Evolutionary conservation across 495 filamentous ascomycete genomes (phyloP).

Genomic region (Penicillium subrubescens): DNA sequence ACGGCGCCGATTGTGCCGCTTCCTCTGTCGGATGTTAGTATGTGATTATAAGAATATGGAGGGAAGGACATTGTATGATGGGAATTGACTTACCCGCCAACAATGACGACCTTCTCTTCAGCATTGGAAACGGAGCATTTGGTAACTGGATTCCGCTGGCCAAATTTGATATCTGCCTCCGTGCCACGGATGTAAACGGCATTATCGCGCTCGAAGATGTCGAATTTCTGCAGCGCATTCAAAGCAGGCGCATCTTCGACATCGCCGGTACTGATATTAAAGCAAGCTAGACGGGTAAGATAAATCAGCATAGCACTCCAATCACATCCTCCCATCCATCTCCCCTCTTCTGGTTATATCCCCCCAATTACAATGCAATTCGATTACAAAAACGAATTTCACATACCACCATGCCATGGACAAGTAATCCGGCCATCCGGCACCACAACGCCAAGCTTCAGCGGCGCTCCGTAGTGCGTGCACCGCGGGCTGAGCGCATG

Average conservation of each 20-base stretch:
- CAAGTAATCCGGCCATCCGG: slow-evolving; percentile 84
- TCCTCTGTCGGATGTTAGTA: slow-evolving; percentile 49
- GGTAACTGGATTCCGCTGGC: slow-evolving; percentile 68
- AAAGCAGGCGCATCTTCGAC: slow-evolving; percentile 93
- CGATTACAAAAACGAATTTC: not conserved
- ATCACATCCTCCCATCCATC: not conserved
- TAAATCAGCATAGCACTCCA: slow-evolving; percentile 10
- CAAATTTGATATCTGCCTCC: slow-evolving; percentile 75
- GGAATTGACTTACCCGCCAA: slow-evolving; percentile 67
- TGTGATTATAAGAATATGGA: not conserved
- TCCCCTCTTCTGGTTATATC: slow-evolving; percentile 6
- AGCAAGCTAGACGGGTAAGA: slow-evolving; percentile 71
- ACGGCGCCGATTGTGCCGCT: slow-evolving; percentile 78
- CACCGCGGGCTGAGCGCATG: slow-evolving; percentile 85
- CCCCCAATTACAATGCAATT: not conserved
- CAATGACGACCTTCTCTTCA: slow-evolving; percentile 73
- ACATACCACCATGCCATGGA: slow-evolving; percentile 90
- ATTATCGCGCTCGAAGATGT: slow-evolving; percentile 74
- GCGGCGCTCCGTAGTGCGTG: slow-evolving; percentile 91
- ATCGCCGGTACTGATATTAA: slow-evolving; percentile 84
- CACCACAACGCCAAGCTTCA: slow-evolving; percentile 80
- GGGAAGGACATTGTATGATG: not conserved
- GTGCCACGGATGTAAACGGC: slow-evolving; percentile 83
- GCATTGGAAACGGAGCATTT: slow-evolving; percentile 65
- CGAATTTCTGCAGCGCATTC: slow-evolving; percentile 79